Conservation (phyloP, 257 asterid species). For the Parsonsia alboflavescens region DNA sequence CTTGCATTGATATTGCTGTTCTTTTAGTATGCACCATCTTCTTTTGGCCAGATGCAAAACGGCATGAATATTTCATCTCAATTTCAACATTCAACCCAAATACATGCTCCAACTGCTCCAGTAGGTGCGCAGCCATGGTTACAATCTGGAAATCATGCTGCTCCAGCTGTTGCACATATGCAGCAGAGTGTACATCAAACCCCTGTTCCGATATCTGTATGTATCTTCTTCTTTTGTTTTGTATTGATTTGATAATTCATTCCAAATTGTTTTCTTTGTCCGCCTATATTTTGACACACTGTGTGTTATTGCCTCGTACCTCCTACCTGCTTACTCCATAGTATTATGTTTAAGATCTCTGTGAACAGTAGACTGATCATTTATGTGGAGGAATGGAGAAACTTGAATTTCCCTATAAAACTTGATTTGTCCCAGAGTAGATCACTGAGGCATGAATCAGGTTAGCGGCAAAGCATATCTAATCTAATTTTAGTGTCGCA, state of each 20-base stretch:
- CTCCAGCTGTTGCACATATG: slow-evolving; percentile 50
- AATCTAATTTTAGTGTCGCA: not conserved
- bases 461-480: not conserved
- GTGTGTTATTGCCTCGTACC: not conserved
- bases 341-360: not conserved
- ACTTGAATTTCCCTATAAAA: not conserved
- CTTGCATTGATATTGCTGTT: slow-evolving; percentile 18
- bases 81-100: slow-evolving; percentile 61
- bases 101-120: slow-evolving; percentile 49
- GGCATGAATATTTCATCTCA: slow-evolving; percentile 44
- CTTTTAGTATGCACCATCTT: slow-evolving; percentile 55
- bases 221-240: slow-evolving; percentile 18
- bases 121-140: slow-evolving; percentile 62
- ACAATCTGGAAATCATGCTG: slow-evolving; percentile 53
- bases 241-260: not conserved
- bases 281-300: not conserved
- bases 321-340: not conserved
- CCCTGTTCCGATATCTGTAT: slow-evolving; percentile 41
- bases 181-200: slow-evolving; percentile 51
- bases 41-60: slow-evolving; percentile 56
- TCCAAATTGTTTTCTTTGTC: not conserved
- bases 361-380: no score
- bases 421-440: not conserved
- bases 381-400: no score
- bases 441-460: not conserved